Base-by-base conservation (phyloP, 805 yeast genomes). In the Lachancea kluyveri region DNA sequence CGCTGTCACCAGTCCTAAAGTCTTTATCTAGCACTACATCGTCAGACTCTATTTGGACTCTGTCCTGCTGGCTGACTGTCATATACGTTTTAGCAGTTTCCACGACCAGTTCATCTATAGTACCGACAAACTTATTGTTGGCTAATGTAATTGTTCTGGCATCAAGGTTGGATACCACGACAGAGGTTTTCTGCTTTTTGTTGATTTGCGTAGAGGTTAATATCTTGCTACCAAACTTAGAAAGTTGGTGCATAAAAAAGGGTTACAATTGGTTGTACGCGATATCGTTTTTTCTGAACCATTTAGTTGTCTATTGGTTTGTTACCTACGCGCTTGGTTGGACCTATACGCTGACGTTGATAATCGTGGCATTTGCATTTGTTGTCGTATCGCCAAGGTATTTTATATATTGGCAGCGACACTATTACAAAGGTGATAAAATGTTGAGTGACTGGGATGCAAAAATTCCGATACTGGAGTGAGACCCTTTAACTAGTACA, bases 1-100 rank as follows among this genome's bases (percentile, higher is more conserved):
- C 92, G 1, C 64, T 90, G 25, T 82, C 96, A 0, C 98, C 98
- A 0, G 90, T 92, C 1, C 68, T 92, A 30, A 81, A 84, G 45
- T 86, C 96, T 0, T 66, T 92, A 25, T 86, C 96, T 0, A 75
- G 77, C 46, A 81, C 95, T 0, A 86, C 96, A 0, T 76, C 96
- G 0, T 80, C 92, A 0, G 97, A 92, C 60, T 85, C 96, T 10
- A 86, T 92, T 38, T 90, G 97, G 96, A 87, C 95, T 0, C 58
- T 92, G 4, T 74, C 94, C 6, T 76, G 79, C 28, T 80, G 95
- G 77, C 63, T 92, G 10, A 77, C 83, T 19, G 45, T 85, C 8
- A 61, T 77, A 26, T 86, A 86, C 46, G 60, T 87, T 8, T 38
- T 50, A 12, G 41, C 54, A 5, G 30, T 48, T 26, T 43, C 43